Conservation (phyloP, 306 rosid genomes). For the Abrus precatorius region DNA sequence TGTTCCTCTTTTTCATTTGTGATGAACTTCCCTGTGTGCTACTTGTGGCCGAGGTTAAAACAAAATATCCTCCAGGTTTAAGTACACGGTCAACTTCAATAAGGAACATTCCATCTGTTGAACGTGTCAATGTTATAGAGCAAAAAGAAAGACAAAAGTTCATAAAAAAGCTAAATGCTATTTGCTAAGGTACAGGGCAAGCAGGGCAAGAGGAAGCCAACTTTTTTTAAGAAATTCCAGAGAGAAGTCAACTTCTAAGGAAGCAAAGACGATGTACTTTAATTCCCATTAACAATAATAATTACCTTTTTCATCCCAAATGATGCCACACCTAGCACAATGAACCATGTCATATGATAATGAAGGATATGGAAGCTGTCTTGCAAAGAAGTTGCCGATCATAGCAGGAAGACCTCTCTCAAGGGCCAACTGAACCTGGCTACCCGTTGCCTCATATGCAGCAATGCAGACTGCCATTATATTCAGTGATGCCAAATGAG, state of each 20-base stretch:
- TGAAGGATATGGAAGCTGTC: conserved; percentile 88
- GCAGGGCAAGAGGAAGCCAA: conserved; percentile 11
- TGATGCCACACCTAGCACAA: conserved; percentile 83
- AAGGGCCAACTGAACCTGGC: conserved; percentile 93
- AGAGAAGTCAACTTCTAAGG: conserved; percentile 18
- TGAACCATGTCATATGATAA: conserved; percentile 91
- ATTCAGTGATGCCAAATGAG: conserved; percentile 74
- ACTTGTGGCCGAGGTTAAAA: conserved; percentile 74
- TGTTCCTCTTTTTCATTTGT: conserved; percentile 57
- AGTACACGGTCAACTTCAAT: conserved; percentile 87
- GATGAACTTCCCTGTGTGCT: conserved; percentile 63
- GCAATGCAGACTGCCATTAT: conserved; percentile 82
- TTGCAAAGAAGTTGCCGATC: conserved; percentile 70
- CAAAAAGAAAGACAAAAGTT: conserved; percentile 12
- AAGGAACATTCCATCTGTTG: conserved; percentile 75
- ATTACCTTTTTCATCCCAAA: conserved; percentile 83
- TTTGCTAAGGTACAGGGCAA: conserved; percentile 3
- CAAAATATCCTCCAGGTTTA: conserved; percentile 94
- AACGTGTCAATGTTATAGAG: conserved; percentile 42
- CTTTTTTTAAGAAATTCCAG: not conserved
- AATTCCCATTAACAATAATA: conserved; percentile 3
- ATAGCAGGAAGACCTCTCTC: conserved; percentile 95
- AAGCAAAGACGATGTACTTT: conserved; percentile 29
- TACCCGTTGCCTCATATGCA: conserved; percentile 86
- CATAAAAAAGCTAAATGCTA: conserved; percentile 14